Evolutionary conservation across 192 early-diverging fungal genomes (phyloP), one percentile per base, ranked within the genome.

Genomic region (Entomortierella parvispora): DNA sequence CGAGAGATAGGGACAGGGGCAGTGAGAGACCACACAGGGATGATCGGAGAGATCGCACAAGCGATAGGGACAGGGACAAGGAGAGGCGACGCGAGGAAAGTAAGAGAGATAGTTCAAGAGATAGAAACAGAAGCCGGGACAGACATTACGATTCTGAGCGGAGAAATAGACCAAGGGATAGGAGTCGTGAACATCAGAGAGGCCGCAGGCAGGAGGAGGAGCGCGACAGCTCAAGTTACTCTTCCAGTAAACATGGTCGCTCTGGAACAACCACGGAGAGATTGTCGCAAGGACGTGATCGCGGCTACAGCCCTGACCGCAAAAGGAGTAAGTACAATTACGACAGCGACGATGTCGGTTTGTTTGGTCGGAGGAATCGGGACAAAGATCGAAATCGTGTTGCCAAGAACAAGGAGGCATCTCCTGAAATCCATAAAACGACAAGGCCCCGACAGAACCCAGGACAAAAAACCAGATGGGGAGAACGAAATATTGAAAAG

Each of bases 251-350:
- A 15, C 4, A 49, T 49, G 47, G n/a, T 49, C 47, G 47, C 47
- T 49, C 18, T 12, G 4, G 9, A 17, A 49, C 18, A 17, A 12
- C 47, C 22, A 49, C 9, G 4, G 6, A 17, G 18, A 20, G 5
- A 6, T 49, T 6, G 15, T 49, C 47, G 6, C 69, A 1, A 11
- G 3, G 25, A 4, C 53, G 45, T 42, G 53, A 40, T 17, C 9
- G 15, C 18, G 37, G 54, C 31, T 49, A 20, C 23, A 71, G 61
- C 22, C 70, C 62, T 3, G 70, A 65, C 25, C 47, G 52, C 17
- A 72, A 72, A 28, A 58, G 43, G 50, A 59, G 53, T 26, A 52
- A 61, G 22, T 10, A 33, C 10, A 56, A 59, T 31, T 25, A 58
- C 26, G 45, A n/a, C 15, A 54, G 33, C 26, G 47, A 60, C 18